phyloP scores from a whole-genome alignment of 2,329 filamentous ascomycete genomes.

The Parastagonospora nodorum region DNA sequence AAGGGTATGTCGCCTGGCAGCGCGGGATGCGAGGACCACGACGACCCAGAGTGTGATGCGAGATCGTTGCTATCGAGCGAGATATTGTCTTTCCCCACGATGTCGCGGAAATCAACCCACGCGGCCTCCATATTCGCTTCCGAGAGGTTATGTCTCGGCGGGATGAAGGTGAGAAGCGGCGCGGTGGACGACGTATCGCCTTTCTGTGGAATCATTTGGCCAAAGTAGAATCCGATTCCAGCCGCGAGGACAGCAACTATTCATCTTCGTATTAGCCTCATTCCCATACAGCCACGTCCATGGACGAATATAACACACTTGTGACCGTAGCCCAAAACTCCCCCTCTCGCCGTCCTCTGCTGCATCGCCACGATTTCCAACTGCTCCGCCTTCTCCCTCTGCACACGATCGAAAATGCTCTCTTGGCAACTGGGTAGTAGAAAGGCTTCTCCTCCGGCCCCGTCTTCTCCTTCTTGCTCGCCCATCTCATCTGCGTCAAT shows the following conservation, averaged over 20 bases:
- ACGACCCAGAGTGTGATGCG: conserved; percentile 63
- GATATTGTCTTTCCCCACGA: conserved; percentile 67
- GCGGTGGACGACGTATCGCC: conserved; percentile 61
- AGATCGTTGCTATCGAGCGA: conserved; percentile 61
- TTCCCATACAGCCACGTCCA: background rate
- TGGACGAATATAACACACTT: conserved; percentile 13
- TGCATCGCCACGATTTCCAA: conserved; percentile 40
- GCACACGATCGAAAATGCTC: conserved; percentile 63
- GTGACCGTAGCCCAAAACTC: conserved; percentile 42
- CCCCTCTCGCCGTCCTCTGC: conserved; percentile 40
- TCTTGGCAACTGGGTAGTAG: conserved; percentile 67
- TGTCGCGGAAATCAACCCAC: conserved; percentile 66
- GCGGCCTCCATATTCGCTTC: conserved; percentile 65
- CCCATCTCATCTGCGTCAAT: conserved; percentile 42
- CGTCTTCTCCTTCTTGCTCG: conserved; percentile 29
- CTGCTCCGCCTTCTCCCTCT: conserved; percentile 63
- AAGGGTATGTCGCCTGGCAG: conserved; percentile 53
- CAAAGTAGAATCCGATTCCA: conserved; percentile 61
- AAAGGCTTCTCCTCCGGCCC: conserved; percentile 54
- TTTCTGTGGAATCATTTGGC: conserved; percentile 54
- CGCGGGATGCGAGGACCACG: conserved; percentile 63
- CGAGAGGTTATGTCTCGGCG: conserved; percentile 61
- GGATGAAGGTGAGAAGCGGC: conserved; percentile 54
- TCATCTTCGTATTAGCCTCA: conserved; percentile 9
- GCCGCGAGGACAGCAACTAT: conserved; percentile 58